Percentiles rank a stretch among this genome's conserved stretches.
Conservation (phyloP, 805 yeast species). For the Pichia nakasei region DNA sequence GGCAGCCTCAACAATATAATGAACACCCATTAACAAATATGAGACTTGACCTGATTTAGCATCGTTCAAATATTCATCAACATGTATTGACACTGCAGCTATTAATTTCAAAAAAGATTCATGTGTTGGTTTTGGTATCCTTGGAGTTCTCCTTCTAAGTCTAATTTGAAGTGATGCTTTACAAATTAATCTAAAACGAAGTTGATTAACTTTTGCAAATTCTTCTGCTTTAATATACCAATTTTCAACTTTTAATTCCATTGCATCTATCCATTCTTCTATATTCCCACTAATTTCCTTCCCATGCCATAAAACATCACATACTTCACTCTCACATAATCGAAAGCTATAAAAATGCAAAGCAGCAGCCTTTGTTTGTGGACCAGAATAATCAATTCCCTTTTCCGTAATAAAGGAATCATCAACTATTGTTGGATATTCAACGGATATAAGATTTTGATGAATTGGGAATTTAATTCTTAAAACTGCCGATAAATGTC, state of each 20-base stretch:
- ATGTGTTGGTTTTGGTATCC: conserved; percentile 5
- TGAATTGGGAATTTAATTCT: conserved; percentile 9
- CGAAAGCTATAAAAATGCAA: conserved; percentile 9
- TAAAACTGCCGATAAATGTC: conserved; percentile 7
- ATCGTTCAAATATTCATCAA: conserved; percentile 11
- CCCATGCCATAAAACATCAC: conserved; percentile 11
- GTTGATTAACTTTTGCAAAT: conserved; percentile 10
- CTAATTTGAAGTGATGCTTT: conserved; percentile 8
- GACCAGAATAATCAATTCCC: conserved; percentile 11
- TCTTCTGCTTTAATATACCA: conserved; percentile 12
- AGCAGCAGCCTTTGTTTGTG: conserved; percentile 13
- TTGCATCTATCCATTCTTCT: conserved; percentile 5
- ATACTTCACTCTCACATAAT: conserved; percentile 10
- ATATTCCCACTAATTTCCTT: conserved; percentile 4
- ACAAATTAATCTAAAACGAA: conserved; percentile 10
- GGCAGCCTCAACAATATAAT: conserved; percentile 7
- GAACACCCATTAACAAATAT: conserved; percentile 10
- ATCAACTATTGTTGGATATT: conserved; percentile 9
- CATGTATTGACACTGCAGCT: conserved; percentile 1
- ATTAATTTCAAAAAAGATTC: conserved; percentile 2
- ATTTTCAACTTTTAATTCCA: conserved; percentile 6
- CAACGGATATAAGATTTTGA: conserved; percentile 5
- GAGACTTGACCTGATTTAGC: conserved; percentile 7
- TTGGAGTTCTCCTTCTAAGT: conserved; percentile 10
- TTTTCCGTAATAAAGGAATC: conserved; percentile 8